Conservation (phyloP, 2,329 filamentous ascomycete species). For the Ophiosphaerella narmari region DNA sequence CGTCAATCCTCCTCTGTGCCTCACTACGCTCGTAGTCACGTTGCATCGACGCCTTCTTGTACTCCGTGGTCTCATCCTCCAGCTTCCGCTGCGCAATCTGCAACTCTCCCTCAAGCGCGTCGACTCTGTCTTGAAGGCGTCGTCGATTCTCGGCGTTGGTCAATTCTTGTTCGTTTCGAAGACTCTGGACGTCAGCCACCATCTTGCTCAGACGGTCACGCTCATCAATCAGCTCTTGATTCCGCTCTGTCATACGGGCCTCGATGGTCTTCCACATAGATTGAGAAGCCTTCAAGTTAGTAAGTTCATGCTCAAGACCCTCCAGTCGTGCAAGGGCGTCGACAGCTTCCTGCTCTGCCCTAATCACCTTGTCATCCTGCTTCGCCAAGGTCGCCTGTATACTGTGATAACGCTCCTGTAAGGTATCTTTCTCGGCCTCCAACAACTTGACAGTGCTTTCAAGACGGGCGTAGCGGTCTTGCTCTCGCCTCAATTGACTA, state of each 20-base stretch:
- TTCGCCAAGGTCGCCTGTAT: conserved; percentile 84
- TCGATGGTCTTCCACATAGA: conserved; percentile 94
- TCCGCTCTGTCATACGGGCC: conserved; percentile 83
- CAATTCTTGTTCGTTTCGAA: conserved; percentile 90
- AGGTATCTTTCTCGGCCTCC: conserved; percentile 80
- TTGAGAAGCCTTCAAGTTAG: conserved; percentile 94
- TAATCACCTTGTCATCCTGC: conserved; percentile 87
- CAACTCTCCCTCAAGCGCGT: conserved; percentile 79
- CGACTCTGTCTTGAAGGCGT: conserved; percentile 76
- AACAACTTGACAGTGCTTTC: conserved; percentile 84
- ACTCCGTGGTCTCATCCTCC: conserved; percentile 79
- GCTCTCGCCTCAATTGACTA: conserved; percentile 80
- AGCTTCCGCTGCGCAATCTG: conserved; percentile 80
- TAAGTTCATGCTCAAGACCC: conserved; percentile 85
- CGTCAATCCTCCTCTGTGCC: conserved; percentile 88
- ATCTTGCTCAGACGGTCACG: conserved; percentile 81
- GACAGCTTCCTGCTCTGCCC: conserved; percentile 89
- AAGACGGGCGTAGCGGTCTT: conserved; percentile 85
- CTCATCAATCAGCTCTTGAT: conserved; percentile 82
- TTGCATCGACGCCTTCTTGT: conserved; percentile 78
- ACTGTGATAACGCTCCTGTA: conserved; percentile 79
- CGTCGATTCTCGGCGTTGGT: conserved; percentile 80
- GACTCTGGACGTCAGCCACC: conserved; percentile 80
- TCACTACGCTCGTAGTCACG: conserved; percentile 92
- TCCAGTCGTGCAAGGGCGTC: conserved; percentile 82